phyloP scores from a whole-genome alignment of 2,329 filamentous ascomycete species.

The Mollisia scopiformis region DNA sequence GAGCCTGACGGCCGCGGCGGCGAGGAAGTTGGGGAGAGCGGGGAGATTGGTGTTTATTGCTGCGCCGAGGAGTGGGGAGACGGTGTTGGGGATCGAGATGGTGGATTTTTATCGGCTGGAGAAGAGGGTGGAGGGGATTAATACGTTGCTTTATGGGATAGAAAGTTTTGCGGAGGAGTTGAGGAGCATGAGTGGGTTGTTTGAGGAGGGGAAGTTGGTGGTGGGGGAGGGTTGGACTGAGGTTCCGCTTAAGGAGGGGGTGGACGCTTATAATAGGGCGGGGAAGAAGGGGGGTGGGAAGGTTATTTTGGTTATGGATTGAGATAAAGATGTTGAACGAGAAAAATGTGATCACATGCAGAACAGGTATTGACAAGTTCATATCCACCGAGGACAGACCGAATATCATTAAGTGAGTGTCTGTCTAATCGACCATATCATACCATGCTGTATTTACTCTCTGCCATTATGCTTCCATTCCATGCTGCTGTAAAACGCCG shows the following conservation, averaged over 20 bases:
- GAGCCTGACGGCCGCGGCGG: slow-evolving; percentile 21
- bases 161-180: slow-evolving; percentile 26
- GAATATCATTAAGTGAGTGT: not conserved
- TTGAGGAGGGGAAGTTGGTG: slow-evolving; percentile 21
- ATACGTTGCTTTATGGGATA: slow-evolving; percentile 26
- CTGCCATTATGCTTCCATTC: not conserved
- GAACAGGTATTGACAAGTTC: not conserved
- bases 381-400: not conserved
- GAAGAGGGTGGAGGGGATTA: slow-evolving; percentile 26
- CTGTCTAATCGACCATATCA: not conserved
- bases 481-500: not conserved
- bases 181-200: slow-evolving; percentile 51
- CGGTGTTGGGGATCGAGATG: slow-evolving; percentile 29
- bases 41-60: slow-evolving; percentile 31
- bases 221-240: slow-evolving; percentile 6
- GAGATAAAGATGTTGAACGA: not conserved
- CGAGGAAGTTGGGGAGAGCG: slow-evolving; percentile 22
- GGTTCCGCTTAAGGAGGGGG: slow-evolving; percentile 14
- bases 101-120: slow-evolving; percentile 30
- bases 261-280: slow-evolving; percentile 29
- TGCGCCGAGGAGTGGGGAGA: slow-evolving; percentile 24
- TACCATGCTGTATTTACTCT: not conserved
- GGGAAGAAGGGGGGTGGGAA: slow-evolving; percentile 22
- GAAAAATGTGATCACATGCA: not conserved
- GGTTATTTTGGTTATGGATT: slow-evolving; percentile 28